These are phyloP conservation scores for Knufia petricola DNA, from an alignment of 2,329 filamentous ascomycete genomes.

Conservation along the genomic window DNA sequence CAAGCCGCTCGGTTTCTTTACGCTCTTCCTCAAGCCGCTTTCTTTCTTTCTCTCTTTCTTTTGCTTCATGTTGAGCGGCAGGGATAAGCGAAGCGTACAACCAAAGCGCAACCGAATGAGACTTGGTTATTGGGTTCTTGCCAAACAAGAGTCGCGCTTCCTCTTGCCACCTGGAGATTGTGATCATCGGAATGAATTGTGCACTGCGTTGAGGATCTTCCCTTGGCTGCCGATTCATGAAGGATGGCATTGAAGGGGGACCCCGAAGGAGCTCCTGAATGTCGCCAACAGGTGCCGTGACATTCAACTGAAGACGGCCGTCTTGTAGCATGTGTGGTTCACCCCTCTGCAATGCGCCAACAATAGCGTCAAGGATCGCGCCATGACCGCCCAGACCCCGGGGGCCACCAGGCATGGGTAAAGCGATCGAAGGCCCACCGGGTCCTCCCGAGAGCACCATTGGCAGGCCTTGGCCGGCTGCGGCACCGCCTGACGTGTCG, in stretches of 20 bases:
- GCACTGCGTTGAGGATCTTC: slow-evolving; percentile 58
- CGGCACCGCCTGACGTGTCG: background rate
- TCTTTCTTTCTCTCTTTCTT: slow-evolving; percentile 59
- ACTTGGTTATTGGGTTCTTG: slow-evolving; percentile 56
- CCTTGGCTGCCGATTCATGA: slow-evolving; percentile 16
- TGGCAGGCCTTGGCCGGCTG: background rate
- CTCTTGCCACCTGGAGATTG: slow-evolving; percentile 72
- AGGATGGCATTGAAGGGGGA: slow-evolving; percentile 28
- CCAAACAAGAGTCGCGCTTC: slow-evolving; percentile 84
- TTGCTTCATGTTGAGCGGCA: slow-evolving; percentile 70
- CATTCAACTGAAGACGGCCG: slow-evolving; percentile 44
- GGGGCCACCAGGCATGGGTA: slow-evolving; percentile 2
- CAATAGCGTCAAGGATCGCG: slow-evolving; percentile 39
- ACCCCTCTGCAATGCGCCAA: slow-evolving; percentile 45
- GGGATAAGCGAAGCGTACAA: slow-evolving; percentile 69
- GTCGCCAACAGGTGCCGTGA: slow-evolving; percentile 29
- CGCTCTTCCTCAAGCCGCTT: slow-evolving; percentile 49
- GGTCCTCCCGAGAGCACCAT: background rate
- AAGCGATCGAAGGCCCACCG: slow-evolving; percentile 1
- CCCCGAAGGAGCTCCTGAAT: slow-evolving; percentile 22
- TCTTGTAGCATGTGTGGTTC: slow-evolving; percentile 33
- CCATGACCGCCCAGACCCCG: slow-evolving; percentile 24
- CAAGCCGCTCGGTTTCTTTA: slow-evolving; percentile 54
- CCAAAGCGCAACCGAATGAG: slow-evolving; percentile 55
- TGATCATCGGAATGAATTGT: slow-evolving; percentile 62